Percentiles rank a stretch among this genome's conserved stretches.
phyloP scores from a whole-genome alignment of 192 early-diverging fungal species.

The Coemansia sp. region DNA sequence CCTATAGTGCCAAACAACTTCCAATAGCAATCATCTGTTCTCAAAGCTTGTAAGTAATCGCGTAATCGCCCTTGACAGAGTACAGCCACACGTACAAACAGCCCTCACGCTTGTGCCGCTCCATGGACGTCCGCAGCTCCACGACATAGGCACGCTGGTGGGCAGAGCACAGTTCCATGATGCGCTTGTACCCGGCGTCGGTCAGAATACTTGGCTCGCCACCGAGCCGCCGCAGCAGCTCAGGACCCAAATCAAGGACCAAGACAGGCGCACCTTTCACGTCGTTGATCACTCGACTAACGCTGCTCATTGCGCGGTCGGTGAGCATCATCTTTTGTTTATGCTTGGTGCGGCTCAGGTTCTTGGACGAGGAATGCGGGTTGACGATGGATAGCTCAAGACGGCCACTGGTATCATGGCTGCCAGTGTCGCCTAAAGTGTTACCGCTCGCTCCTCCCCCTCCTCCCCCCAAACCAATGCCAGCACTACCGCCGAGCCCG shows the following conservation, averaged over 20 bases:
- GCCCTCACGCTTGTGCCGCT: slow-evolving; percentile 34
- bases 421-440: slow-evolving; percentile 29
- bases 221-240: slow-evolving; percentile 56
- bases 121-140: slow-evolving; percentile 53
- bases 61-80: slow-evolving; percentile 65
- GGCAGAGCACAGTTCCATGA: slow-evolving; percentile 55
- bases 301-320: slow-evolving; percentile 58
- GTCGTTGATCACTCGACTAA: slow-evolving; percentile 55
- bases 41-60: slow-evolving; percentile 59
- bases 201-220: slow-evolving; percentile 62
- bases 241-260: slow-evolving; percentile 63
- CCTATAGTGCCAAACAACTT: no score
- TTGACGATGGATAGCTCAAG: slow-evolving; percentile 43
- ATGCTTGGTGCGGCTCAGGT: slow-evolving; percentile 34
- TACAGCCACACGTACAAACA: slow-evolving; percentile 69
- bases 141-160: slow-evolving; percentile 58
- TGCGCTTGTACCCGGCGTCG: slow-evolving; percentile 65
- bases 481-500: background rate
- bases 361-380: slow-evolving; percentile 25
- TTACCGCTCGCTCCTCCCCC: background rate
- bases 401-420: slow-evolving; percentile 38
- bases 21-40: background rate
- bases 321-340: slow-evolving; percentile 36
- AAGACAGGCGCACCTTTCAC: slow-evolving; percentile 65
- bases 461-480: background rate